Evolutionary conservation across 352 stramenopile species (phyloP).

Genomic region (Blastocystis sp.): DNA sequence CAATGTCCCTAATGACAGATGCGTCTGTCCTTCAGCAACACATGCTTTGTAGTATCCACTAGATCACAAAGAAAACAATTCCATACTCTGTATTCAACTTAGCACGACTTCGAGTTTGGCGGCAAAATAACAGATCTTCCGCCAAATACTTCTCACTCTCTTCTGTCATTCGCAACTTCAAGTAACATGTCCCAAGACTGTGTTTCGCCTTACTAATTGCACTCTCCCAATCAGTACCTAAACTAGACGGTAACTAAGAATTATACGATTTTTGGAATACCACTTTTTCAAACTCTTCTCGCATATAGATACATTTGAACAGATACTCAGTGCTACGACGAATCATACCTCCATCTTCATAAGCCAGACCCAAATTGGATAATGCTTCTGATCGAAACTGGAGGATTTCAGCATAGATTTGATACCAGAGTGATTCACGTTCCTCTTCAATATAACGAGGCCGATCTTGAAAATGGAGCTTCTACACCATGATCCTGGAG

Average conservation of each 20-base stretch:
- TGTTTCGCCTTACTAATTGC: slow-evolving; percentile 21
- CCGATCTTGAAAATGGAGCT: neutral
- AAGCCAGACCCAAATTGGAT: slow-evolving; percentile 14
- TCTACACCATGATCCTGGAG: too few species aligned
- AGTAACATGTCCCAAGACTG: slow-evolving; percentile 19
- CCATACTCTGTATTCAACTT: neutral
- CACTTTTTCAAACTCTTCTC: neutral
- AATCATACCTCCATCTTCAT: slow-evolving; percentile 39
- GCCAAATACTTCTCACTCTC: slow-evolving; percentile 35
- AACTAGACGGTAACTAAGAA: neutral
- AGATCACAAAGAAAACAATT: neutral
- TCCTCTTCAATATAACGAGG: slow-evolving; percentile 4
- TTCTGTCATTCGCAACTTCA: slow-evolving; percentile 35
- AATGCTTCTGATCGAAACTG: slow-evolving; percentile 18
- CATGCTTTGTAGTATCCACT: slow-evolving; percentile 1
- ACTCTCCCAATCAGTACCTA: neutral
- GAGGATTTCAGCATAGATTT: slow-evolving; percentile 6
- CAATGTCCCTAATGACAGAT: slow-evolving; percentile 17
- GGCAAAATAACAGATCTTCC: slow-evolving; percentile 15
- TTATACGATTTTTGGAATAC: neutral
- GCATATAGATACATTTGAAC: slow-evolving; percentile 42
- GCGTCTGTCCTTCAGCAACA: slow-evolving; percentile 45
- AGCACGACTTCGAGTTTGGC: neutral
- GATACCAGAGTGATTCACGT: neutral
- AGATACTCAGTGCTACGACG: slow-evolving; percentile 50